Evolutionary conservation across 805 yeast species (phyloP), one percentile per base, ranked within the genome.

Genomic region (Teunomyces lycoperdinae): DNA sequence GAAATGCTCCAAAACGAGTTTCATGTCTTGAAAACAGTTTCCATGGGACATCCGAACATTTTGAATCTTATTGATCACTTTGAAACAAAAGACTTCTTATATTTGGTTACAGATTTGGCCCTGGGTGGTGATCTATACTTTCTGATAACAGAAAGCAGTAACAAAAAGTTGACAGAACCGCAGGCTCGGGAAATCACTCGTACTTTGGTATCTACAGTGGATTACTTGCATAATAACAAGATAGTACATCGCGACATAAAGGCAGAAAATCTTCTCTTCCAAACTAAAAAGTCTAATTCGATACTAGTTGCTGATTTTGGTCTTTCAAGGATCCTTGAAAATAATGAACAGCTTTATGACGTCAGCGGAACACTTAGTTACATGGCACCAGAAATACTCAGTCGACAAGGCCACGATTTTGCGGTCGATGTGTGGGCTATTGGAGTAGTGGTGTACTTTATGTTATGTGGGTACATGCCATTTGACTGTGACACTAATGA

Each of bases 391-490:
- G 91, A 85, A 58, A 62, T 66, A 43, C 73, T 86, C 35, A 70
- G 79, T 46, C 62, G 69, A 11, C 68, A 77, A 35, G 81, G 81
- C n/a, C 85, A 85, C 55, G 78, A 78, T 24, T 73, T 67, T 51
- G 75, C 79, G 2, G 84, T 85, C 2, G 92, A 85, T 58, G 72
- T 85, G 29, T 85, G 92, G 92, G 86, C 91, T 0, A 70, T 85
- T 26, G 92, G 91, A 2, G 89, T 85, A 2, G 68, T 84, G 30
- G 76, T 84, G 1, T 86, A 85, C 61, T 85, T 85, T 56, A 76
- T 85, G 76, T 73, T 83, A 11, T 76, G 85, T 51, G 91, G 91
- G 2, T 86, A 84, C 59, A 80, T 85, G 66, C 92, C 92, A 1
- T 85, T 85, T 62, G 91, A 85, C 56, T 80, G 90, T 52, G 90